A percentile compares a stretch with the other conserved stretches of the same genome.
Conservation (phyloP, 768 basidiomycete species). For the Hirschioporus abietinus region DNA sequence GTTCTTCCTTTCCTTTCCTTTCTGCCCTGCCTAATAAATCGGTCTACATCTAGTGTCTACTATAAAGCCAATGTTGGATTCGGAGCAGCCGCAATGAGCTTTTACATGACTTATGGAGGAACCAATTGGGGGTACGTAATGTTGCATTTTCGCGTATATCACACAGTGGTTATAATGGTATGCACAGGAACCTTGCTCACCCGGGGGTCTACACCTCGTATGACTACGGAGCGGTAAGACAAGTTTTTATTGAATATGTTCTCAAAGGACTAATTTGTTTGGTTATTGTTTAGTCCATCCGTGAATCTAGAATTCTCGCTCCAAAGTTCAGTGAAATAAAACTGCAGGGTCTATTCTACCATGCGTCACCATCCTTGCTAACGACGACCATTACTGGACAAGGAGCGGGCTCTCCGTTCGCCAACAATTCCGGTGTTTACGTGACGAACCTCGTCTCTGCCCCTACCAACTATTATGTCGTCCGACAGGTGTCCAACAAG, state of each 20-base stretch:
- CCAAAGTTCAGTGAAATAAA: slow-evolving; percentile 27
- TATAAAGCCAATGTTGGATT: slow-evolving; percentile 2
- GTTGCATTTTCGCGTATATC: not conserved
- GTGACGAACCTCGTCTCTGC: slow-evolving; percentile 21
- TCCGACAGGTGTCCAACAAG: slow-evolving; percentile 18
- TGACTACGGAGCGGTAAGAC: slow-evolving; percentile 4
- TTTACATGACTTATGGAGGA: slow-evolving; percentile 15
- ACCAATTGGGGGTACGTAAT: slow-evolving; percentile 20
- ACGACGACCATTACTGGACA: slow-evolving; percentile 18
- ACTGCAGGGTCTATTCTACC: slow-evolving; percentile 23
- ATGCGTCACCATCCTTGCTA: slow-evolving; percentile 19
- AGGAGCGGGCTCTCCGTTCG: slow-evolving; percentile 12
- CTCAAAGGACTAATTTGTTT: slow-evolving; percentile 8
- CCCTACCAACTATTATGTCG: slow-evolving; percentile 22
- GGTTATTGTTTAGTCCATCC: slow-evolving; percentile 21
- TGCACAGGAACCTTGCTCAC: slow-evolving; percentile 14
- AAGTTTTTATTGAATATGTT: not conserved
- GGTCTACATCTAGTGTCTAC: not conserved
- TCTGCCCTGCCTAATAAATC: not conserved
- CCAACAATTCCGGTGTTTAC: slow-evolving; percentile 16
- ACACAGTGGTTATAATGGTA: not conserved
- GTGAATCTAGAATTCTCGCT: slow-evolving; percentile 21
- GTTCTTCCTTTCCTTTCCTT: slow-evolving; percentile 1
- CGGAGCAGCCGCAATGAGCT: slow-evolving; percentile 2
- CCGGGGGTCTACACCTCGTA: slow-evolving; percentile 20